These are phyloP conservation scores for Histomonas meleagridis DNA, from an alignment of 208 protist genomes.

Conservation along the genomic window DNA sequence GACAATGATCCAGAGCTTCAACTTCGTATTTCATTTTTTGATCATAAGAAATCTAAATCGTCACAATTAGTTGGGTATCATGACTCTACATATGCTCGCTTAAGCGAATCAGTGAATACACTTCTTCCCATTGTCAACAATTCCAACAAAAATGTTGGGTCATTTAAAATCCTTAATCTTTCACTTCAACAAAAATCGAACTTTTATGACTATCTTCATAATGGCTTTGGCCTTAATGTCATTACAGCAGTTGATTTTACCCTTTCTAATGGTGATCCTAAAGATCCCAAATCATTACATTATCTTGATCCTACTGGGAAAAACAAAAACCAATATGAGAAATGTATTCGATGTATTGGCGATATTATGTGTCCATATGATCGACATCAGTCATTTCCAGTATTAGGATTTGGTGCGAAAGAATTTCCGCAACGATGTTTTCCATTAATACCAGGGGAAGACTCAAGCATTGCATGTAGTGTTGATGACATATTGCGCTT, in stretches of 20 bases:
- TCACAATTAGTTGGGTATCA: not conserved
- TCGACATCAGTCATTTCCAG: constrained; percentile 39
- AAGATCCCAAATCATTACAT: not conserved
- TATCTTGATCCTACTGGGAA: not conserved
- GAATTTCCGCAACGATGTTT: constrained; percentile 33
- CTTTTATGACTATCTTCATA: constrained; percentile 43
- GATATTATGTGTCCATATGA: constrained; percentile 44
- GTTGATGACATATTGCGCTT: not conserved
- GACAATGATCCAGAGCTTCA: not conserved
- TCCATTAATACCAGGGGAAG: constrained; percentile 8
- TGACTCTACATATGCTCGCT: not conserved
- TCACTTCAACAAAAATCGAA: constrained; percentile 27
- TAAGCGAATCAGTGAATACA: not conserved
- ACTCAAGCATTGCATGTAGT: not conserved
- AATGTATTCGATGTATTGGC: constrained; percentile 37
- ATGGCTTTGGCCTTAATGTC: constrained; percentile 41
- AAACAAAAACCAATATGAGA: constrained; percentile 37
- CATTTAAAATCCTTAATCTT: not conserved
- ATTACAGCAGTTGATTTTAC: constrained; percentile 50
- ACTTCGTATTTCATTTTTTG: not conserved
- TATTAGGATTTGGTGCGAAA: constrained; percentile 44
- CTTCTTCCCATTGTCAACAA: not conserved
- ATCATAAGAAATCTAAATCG: not conserved
- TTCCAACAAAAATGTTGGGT: not conserved
- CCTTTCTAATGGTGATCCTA: constrained; percentile 39